Base-by-base conservation (phyloP, 768 basidiomycete genomes). In the Astraeus odoratus region DNA sequence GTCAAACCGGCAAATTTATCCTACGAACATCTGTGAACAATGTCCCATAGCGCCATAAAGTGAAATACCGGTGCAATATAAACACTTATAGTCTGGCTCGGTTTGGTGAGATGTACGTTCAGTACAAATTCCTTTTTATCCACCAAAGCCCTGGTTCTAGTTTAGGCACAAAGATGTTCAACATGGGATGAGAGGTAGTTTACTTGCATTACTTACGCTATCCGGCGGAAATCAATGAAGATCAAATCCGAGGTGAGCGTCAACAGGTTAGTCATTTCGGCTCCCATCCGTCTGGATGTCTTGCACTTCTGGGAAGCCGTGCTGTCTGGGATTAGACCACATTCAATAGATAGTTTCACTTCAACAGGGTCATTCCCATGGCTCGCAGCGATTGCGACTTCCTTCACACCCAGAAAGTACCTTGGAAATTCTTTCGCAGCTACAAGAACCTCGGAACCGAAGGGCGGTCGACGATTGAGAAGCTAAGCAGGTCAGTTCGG, bases 171-270 rank as follows among this genome's bases (percentile, higher is more conserved):
- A 47, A n/a, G 57, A 36, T 10, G 16, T 1, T 23, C 6, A 29
- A n/a, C 12, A 25, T 20, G 20, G 33, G 51, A n/a, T 6, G 30
- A 7, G 3, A 43, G 35, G 13, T 18, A 24, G 3, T n/a, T n/a
- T n/a, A n/a, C 13, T n/a, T 29, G 25, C 51, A n/a, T 3, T 8
- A 56, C 73, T 52, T 53, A 91, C 91, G 75, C 70, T 35, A 86
- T 86, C 18, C 86, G 77, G 24, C 90, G 80, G 58, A 85, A 92
- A 57, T 91, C 87, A 46, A 95, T 62, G 42, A 83, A 79, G 19
- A 76, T 73, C 54, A 78, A 63, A 58, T 91, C 89, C 1, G 87
- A 89, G 0, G 83, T 87, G 30, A 86, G 38, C 4, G 83, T 82
- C 34, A 91, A 63, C n/a, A 92, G 69, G 23, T 76, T 70, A 1